Base-by-base conservation (phyloP, 208 protist genomes). In the Novymonas esmeraldas region DNA sequence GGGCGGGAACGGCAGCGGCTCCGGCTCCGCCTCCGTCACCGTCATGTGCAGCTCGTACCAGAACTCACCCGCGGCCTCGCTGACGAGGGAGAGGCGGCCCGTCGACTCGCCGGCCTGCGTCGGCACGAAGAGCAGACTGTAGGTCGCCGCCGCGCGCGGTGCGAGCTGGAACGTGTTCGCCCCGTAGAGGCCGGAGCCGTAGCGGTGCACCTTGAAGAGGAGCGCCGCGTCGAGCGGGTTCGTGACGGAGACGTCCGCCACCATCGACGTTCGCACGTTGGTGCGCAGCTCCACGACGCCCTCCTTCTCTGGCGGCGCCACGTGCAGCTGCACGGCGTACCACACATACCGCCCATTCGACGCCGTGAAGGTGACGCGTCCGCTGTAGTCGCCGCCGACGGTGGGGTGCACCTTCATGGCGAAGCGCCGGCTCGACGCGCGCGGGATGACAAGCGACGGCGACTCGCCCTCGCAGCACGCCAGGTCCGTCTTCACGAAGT, bases 31-130 rank as follows among this genome's bases (percentile, higher is more conserved):
- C 63, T 86, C 81, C 51, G 83, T 80, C 13, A 91, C 93, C 31
- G 76, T 73, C 74, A 98, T 89, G 50, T 64, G 45, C 46, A 98
- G 70, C 66, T 94, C 84, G 57, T 97, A 98, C 96, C 94, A 98
- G 66, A 97, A 98, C 84, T 98, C 94, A n/a, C 96, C 96, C 1
- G 89, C 78, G 18, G 77, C 82, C 20, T 93, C 79, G 75, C 93
- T 97, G 76, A 81, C 83, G 62, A 98, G 97, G 26, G 88, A 81
- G 29, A 98, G 64, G 1, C 82, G 70, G 11, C 93, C 95, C 14
- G 80, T 76, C 46, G 77, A 79, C 42, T 69, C 78, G 31, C 93
- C 94, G 46, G 82, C 66, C n/a, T 79, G 58, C 29, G 92, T 79
- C n/a, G 96, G 96, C 26, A 82, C 73, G 76, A 95, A 98, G 33